Conservation (phyloP, 208 protist species). For the Wallacemonas rigidus region DNA sequence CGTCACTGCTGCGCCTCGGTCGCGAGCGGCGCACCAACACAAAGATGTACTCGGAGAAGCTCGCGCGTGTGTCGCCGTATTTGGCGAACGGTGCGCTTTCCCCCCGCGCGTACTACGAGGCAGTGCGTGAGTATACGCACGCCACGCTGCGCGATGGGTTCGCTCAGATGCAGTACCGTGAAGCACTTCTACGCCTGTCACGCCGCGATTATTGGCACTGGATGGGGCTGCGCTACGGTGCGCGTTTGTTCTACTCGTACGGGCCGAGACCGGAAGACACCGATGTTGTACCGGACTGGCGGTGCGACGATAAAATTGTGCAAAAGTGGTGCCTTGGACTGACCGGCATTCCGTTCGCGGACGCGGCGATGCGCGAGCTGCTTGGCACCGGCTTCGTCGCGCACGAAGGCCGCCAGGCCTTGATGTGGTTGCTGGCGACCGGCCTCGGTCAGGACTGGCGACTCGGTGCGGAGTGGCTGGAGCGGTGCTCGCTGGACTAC, state of each 20-base stretch:
- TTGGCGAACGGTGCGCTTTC: conserved; percentile 74
- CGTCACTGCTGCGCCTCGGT: conserved; percentile 73
- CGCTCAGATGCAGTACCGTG: conserved; percentile 80
- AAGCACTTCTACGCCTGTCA: conserved; percentile 76
- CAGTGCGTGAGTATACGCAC: conserved; percentile 56
- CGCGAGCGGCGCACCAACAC: conserved; percentile 72
- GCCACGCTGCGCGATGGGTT: conserved; percentile 66
- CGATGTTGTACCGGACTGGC: conserved; percentile 73
- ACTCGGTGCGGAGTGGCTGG: conserved; percentile 88
- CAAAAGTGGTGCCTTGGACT: conserved; percentile 83
- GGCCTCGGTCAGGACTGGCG: conserved; percentile 91
- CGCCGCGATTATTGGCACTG: conserved; percentile 91
- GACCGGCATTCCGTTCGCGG: conserved; percentile 88
- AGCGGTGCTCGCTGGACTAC: conserved; percentile 88
- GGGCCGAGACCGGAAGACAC: conserved; percentile 83
- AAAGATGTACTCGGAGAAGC: conserved; percentile 83
- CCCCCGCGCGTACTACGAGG: conserved; percentile 78
- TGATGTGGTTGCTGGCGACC: conserved; percentile 81
- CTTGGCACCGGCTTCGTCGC: conserved; percentile 78
- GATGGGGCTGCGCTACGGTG: conserved; percentile 83
- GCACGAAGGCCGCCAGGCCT: conserved; percentile 72
- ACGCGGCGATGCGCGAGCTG: conserved; percentile 88
- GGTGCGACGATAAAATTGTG: conserved; percentile 78
- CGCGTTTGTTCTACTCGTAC: conserved; percentile 79
- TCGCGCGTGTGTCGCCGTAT: conserved; percentile 82